Evolutionary conservation across 1,284 basidiomycete species (phyloP).

Genomic region (Thecaphora thlaspeos): DNA sequence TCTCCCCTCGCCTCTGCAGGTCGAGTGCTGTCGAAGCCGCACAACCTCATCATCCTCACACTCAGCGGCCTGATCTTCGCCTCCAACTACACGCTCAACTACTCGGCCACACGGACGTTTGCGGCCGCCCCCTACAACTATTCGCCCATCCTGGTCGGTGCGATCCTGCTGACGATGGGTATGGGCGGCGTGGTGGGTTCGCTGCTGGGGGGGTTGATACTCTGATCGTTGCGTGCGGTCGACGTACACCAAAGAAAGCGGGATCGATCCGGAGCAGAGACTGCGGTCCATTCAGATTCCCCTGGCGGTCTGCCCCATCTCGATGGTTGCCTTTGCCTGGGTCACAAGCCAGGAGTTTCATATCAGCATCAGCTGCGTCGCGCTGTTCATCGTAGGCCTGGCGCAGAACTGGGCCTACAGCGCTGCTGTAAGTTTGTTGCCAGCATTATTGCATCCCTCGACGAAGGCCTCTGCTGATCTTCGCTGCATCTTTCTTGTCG

Average conservation of each 20-base stretch:
- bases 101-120: constrained; percentile 14
- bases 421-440: neutral
- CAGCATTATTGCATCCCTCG: too few species aligned
- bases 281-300: neutral
- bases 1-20: constrained; percentile 7
- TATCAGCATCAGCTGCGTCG: neutral
- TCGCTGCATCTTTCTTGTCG: too few species aligned
- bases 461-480: too few species aligned
- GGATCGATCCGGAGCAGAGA: neutral
- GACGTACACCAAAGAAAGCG: constrained; percentile 57
- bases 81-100: constrained; percentile 13
- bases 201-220: constrained; percentile 72
- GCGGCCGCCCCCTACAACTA: constrained; percentile 11
- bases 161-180: constrained; percentile 17
- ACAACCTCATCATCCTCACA: constrained; percentile 13
- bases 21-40: constrained; percentile 15
- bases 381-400: neutral
- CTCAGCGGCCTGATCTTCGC: constrained; percentile 10
- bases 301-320: constrained; percentile 2
- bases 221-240: constrained; percentile 69
- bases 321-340: constrained; percentile 4
- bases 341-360: neutral
- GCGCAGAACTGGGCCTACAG: neutral
- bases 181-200: constrained; percentile 69
- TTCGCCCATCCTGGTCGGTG: constrained; percentile 14